Evolutionary conservation across 176 grass and related monocot genomes (phyloP).

Genomic region (Stipa capillata): DNA sequence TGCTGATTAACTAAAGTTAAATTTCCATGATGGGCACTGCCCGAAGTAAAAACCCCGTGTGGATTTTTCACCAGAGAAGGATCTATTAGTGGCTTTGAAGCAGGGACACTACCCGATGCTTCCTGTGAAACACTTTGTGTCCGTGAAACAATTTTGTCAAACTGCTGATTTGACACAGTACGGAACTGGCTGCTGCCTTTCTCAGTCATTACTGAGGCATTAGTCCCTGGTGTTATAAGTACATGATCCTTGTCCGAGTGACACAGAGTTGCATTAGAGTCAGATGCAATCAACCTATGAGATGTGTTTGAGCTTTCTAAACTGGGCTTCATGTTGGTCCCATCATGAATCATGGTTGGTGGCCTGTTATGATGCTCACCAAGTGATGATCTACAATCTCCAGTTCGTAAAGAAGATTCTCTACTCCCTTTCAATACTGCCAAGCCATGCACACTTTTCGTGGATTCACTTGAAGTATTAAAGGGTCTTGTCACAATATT

Average conservation of each 20-base stretch:
- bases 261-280: constrained; percentile 33
- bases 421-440: constrained; percentile 4
- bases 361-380: constrained; percentile 23
- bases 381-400: constrained; percentile 23
- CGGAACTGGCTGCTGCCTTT: constrained; percentile 28
- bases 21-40: constrained; percentile 19
- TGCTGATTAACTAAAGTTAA: constrained; percentile 17
- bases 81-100: constrained; percentile 18
- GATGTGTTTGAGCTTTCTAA: constrained; percentile 29
- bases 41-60: constrained; percentile 7
- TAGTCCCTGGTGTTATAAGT: constrained; percentile 26
- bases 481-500: constrained; percentile 2
- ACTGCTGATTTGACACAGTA: constrained; percentile 20
- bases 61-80: constrained; percentile 3
- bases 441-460: constrained; percentile 4
- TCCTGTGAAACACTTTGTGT: constrained; percentile 29
- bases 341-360: constrained; percentile 5
- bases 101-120: constrained; percentile 19
- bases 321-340: constrained; percentile 16
- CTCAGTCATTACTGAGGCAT: constrained; percentile 26
- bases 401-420: constrained; percentile 15
- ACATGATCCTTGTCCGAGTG: constrained; percentile 42
- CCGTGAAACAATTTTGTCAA: constrained; percentile 21
- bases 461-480: constrained; percentile 18
- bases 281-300: constrained; percentile 23